A percentile compares a stretch with the other conserved stretches of the same genome.
Conservation (phyloP, 73 alveolate genomes). For the Tetrahymena malaccensis region DNA sequence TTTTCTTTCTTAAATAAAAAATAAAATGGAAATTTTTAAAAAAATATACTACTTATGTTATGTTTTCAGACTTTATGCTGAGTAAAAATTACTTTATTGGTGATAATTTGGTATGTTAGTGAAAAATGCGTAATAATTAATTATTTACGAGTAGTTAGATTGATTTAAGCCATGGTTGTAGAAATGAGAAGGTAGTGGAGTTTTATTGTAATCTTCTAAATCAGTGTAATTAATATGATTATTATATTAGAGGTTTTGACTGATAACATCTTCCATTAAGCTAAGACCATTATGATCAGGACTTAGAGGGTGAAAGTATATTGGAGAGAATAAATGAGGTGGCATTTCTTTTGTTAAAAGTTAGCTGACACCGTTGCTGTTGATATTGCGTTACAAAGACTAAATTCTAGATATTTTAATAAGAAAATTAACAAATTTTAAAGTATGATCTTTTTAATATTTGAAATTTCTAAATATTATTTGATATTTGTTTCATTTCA, state of each 20-base stretch:
- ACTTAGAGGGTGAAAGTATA: not conserved
- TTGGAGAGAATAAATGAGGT: not conserved
- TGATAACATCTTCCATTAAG: not conserved
- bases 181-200: not conserved
- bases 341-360: not conserved
- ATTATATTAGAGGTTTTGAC: not conserved
- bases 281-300: too few relatives aligned
- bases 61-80: not conserved
- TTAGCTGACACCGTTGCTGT: not conserved
- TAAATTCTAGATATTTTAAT: not conserved
- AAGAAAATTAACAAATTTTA: not conserved
- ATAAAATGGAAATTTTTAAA: too few relatives aligned
- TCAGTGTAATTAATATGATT: not conserved
- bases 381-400: not conserved
- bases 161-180: not conserved
- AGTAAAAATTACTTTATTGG: not conserved
- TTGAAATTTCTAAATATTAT: not conserved
- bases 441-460: not conserved
- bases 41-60: too few relatives aligned
- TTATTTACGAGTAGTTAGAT: not conserved
- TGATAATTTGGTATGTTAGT: not conserved
- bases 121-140: too few relatives aligned
- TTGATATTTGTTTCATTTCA: not conserved
- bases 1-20: not conserved
- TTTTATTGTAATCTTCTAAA: not conserved